Base-by-base conservation (phyloP, 257 asterid genomes). In the Solanum sparsipilum region DNA sequence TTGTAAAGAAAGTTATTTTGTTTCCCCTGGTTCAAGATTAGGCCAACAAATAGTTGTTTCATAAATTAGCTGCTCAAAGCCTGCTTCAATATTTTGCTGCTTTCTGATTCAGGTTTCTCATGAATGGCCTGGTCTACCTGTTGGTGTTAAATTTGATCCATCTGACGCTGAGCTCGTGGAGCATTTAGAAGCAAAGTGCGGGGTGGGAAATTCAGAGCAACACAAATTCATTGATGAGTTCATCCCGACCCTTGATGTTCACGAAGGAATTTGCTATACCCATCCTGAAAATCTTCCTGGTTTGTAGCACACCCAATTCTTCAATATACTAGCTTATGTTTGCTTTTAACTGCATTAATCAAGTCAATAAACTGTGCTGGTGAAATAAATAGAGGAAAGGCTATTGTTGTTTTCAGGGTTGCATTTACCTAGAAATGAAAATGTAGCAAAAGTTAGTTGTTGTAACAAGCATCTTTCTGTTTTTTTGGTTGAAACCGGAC, bases 251-350 rank as follows among this genome's bases (percentile, higher is more conserved):
- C 91, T 97, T 71, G 97, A 95, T 9, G 90, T 90, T 4, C 90
- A 92, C 5, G 98, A 92, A 23, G 99, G 99, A 71, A 95, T 97
- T 86, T 95, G 96, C 85, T 96, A 89, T 89, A 92, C 98, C 83
- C 99, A 96, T 92, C 99, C 99, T 25, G 99, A 96, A 91, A 93
- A 96, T 90, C 99, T 97, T 91, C 98, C 99, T 18, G 99, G 99
- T 98, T 83, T 91, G 94, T 87, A 71, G 56, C 25, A 46, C 76
- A 27, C 12, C 44, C 39, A 20, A 5, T 20, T 75, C 56, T 31
- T 32, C 18, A 6, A 48, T 82, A 31, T 5, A 29, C 44, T 31
- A 48, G 2, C 12, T 82, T 18, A 35, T 82, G 85, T 31, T 46
- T 82, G 70, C 70, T 48, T n/a, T 82, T 18, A 48, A 38, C 86